Percentiles rank a stretch among this genome's conserved stretches.
These are phyloP conservation scores for Trichophyton mentagrophytes DNA, from an alignment of 2,329 filamentous ascomycete species.

Conservation along the genomic window DNA sequence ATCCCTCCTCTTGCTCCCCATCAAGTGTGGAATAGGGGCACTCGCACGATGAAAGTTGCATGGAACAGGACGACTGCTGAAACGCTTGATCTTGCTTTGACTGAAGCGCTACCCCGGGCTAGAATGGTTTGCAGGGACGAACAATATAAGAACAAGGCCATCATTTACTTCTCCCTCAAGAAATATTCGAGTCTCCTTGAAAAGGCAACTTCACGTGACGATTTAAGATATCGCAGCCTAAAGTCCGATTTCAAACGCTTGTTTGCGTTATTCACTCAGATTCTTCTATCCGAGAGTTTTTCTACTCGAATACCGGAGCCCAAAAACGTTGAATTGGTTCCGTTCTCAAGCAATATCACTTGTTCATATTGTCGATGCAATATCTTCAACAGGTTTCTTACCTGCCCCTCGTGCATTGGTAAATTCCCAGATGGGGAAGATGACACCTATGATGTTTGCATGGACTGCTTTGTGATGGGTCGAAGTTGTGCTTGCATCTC, in stretches of 20 bases:
- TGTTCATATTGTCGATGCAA: slow-evolving; percentile 94
- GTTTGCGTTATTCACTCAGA: slow-evolving; percentile 62
- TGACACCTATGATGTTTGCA: slow-evolving; percentile 87
- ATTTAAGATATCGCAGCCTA: slow-evolving; percentile 53
- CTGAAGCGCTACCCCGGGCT: slow-evolving; percentile 77
- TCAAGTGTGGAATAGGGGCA: slow-evolving; percentile 96
- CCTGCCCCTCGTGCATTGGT: slow-evolving; percentile 71
- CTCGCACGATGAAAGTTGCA: slow-evolving; percentile 89
- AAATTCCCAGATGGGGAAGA: slow-evolving; percentile 55
- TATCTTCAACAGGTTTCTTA: slow-evolving; percentile 93
- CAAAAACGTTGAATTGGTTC: slow-evolving; percentile 58
- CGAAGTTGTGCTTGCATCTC: slow-evolving; percentile 84
- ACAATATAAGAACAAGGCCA: slow-evolving; percentile 97
- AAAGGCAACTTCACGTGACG: slow-evolving; percentile 43
- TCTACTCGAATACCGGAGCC: slow-evolving; percentile 49
- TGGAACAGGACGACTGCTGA: slow-evolving; percentile 95
- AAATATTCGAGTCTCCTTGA: slow-evolving; percentile 56
- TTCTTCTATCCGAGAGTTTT: slow-evolving; percentile 80
- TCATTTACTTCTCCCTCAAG: slow-evolving; percentile 72
- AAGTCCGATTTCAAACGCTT: slow-evolving; percentile 70
- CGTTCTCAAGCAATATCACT: slow-evolving; percentile 81
- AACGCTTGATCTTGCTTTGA: slow-evolving; percentile 72
- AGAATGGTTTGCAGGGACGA: slow-evolving; percentile 90
- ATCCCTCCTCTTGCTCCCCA: slow-evolving; percentile 88
- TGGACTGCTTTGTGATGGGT: slow-evolving; percentile 98